Evolutionary conservation across 2,329 filamentous ascomycete genomes (phyloP), one percentile per base, ranked within the genome.

Genomic region (Paracoccidioides lutzii): DNA sequence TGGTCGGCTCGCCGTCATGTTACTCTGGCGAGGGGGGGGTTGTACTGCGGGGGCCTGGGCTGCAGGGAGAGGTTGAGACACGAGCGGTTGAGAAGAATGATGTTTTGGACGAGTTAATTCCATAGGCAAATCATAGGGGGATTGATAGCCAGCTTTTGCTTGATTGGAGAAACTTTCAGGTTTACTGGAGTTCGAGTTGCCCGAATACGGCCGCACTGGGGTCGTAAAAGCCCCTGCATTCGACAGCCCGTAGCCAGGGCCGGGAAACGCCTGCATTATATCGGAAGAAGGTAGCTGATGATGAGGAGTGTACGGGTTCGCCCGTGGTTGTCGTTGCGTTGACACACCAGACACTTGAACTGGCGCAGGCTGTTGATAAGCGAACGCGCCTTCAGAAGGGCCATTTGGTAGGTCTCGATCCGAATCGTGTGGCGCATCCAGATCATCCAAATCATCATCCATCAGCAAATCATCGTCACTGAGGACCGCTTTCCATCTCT

Each of bases 121-220:
- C 71, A 93, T 88, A 3, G 93, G 93, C 22, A 98, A 77, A 72
- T 98, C 94, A 64, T 96, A 98, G 0, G 93, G 93, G 22, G 91
- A 97, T 51, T 85, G 80, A 68, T 98, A 98, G 6, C 91, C 90
- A 55, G 88, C 88, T 71, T 95, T 97, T 3, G 88, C 76, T 69
- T 94, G 94, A 69, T 91, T 86, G 5, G 81, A 88, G 70, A 95
- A 98, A 70, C 91, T 97, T 67, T 94, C 83, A 0, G 81, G 77
- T 70, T 82, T 83, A 57, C 60, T 41, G 40, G 28, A 12, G 8
- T 41, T 38, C 6, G 50, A n/a, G 9, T 33, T 38, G 14, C 22
- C 14, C 38, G 50, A 22, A 42, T 41, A 30, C 15, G 41, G 50
- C 7, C 33, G 37, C 43, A 32, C 30, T 48, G 14, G 15, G 30